Percentiles rank a stretch among this genome's conserved stretches.
Evolutionary conservation across 208 protist species (phyloP).

Genomic region (Balamuthia mandrillaris): DNA sequence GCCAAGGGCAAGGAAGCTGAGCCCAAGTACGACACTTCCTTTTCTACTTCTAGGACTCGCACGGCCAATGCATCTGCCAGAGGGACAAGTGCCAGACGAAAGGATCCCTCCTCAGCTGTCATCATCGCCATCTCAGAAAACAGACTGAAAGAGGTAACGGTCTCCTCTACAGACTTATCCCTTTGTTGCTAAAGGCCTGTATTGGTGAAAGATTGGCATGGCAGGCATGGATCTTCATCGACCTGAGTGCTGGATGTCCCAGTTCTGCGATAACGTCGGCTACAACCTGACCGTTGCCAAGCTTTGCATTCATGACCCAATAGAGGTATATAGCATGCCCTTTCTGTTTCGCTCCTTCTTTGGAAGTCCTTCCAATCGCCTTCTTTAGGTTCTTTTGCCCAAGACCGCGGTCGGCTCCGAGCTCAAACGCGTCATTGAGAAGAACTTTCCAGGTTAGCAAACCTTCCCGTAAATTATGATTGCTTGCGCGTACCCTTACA

Average conservation of each 20-base stretch:
- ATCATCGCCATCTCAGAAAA: too few species aligned
- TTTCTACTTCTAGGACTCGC: too few species aligned
- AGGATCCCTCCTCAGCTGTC: too few species aligned
- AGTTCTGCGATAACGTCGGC: neutral
- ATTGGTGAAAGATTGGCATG: too few species aligned
- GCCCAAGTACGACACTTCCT: too few species aligned
- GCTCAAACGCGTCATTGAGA: neutral
- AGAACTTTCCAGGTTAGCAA: neutral
- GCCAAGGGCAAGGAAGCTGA: too few species aligned
- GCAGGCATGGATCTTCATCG: neutral
- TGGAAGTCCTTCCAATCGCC: neutral
- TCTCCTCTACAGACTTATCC: too few species aligned
- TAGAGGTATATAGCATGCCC: neutral
- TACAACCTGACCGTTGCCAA: neutral
- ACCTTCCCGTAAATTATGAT: neutral
- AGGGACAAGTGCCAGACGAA: too few species aligned
- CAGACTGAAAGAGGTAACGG: too few species aligned
- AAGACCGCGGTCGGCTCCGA: conserved; percentile 10
- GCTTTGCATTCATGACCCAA: neutral
- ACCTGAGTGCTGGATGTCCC: neutral
- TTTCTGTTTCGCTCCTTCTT: neutral
- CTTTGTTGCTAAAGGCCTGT: too few species aligned
- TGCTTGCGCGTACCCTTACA: neutral
- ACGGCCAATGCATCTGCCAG: too few species aligned
- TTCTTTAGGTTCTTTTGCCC: neutral